Percentiles rank a stretch among this genome's conserved stretches.
Conservation (phyloP, 768 basidiomycete species). For the Scleroderma citrinum region DNA sequence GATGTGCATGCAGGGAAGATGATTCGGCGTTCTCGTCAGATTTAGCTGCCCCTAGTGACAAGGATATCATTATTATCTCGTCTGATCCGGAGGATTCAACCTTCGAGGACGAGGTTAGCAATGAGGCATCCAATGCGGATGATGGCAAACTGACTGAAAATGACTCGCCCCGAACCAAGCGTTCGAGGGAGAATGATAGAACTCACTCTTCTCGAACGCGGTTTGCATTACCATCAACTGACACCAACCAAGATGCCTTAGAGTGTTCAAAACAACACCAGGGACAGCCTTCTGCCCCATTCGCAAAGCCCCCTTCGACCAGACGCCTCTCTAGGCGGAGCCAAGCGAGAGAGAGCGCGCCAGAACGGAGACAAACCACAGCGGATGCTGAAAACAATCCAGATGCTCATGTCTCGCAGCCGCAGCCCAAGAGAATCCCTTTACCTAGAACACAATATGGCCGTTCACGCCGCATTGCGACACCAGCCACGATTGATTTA, state of each 20-base stretch:
- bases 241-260: background rate
- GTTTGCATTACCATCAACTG: background rate
- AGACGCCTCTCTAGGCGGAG: background rate
- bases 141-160: background rate
- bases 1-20: background rate
- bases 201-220: too few relatives aligned
- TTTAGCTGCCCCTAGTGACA: background rate
- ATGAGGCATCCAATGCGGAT: background rate
- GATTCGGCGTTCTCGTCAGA: background rate
- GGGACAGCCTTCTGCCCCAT: background rate
- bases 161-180: background rate
- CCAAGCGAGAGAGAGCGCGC: background rate
- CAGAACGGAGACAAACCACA: background rate
- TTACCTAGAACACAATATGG: constrained; percentile 30
- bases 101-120: background rate
- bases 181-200: background rate
- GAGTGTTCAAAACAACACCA: background rate
- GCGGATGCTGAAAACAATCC: constrained; percentile 10
- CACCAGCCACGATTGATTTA: constrained; percentile 21
- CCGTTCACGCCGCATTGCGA: constrained; percentile 27
- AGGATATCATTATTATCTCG: background rate
- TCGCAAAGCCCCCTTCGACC: background rate
- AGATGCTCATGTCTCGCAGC: constrained; percentile 8
- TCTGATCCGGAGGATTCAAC: background rate
- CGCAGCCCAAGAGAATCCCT: constrained; percentile 22